These are phyloP conservation scores for Termitomyces sp. DNA, from an alignment of 768 basidiomycete species.

Conservation along the genomic window DNA sequence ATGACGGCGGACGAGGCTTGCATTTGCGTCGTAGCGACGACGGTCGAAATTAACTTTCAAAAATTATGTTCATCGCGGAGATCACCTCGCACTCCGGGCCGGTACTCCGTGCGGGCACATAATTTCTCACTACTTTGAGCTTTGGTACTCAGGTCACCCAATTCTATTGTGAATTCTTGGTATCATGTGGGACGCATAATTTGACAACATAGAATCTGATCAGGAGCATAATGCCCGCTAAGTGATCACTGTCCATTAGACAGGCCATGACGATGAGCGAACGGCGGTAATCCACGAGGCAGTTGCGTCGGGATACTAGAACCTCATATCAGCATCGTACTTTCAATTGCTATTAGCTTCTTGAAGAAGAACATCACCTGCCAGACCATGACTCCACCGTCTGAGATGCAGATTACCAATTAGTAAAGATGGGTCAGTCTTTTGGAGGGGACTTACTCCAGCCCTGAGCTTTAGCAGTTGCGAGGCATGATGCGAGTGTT, in stretches of 20 bases:
- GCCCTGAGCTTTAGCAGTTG: constrained; percentile 52
- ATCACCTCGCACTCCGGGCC: neutral
- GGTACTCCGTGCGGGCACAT: neutral
- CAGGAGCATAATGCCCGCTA: neutral
- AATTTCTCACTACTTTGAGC: too few species aligned
- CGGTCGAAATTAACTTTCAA: neutral
- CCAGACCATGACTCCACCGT: constrained; percentile 34
- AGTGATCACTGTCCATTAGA: constrained; percentile 8
- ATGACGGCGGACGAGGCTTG: constrained; percentile 6
- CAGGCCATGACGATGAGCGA: constrained; percentile 26
- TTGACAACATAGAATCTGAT: neutral
- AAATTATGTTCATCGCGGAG: constrained; percentile 1
- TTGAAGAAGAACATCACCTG: constrained; percentile 19
- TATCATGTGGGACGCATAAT: neutral
- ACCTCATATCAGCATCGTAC: neutral
- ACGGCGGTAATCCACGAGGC: constrained; percentile 30
- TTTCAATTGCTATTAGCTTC: neutral
- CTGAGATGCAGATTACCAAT: constrained; percentile 12
- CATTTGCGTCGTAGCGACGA: neutral
- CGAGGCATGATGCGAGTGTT: constrained; percentile 53
- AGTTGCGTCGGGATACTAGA: constrained; percentile 24
- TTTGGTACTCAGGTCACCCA: neutral
- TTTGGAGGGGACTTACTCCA: constrained; percentile 50
- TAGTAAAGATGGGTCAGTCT: neutral
- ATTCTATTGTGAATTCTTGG: neutral